Evolutionary conservation across 2,329 filamentous ascomycete genomes (phyloP), one percentile per base, ranked within the genome.

Genomic region (Dactylonectria macrodidyma): DNA sequence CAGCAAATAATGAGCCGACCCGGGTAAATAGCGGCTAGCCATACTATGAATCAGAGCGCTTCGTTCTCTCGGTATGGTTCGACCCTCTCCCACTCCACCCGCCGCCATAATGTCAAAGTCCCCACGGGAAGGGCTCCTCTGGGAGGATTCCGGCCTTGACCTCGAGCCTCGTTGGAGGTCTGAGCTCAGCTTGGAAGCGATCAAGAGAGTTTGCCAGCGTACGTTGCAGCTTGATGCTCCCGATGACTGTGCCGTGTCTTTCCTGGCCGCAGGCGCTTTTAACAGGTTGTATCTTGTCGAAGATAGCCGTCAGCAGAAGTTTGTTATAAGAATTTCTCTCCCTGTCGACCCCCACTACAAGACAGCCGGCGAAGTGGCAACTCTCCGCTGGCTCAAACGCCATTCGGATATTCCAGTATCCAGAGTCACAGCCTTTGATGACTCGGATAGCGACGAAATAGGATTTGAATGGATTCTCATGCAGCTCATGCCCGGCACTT

Each of bases 381-480:
- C 82, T 2, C 71, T 84, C 12, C 61, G 68, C 0, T 83, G 76
- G 71, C 63, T 84, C 14, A 64, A 67, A 5, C 59, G 71, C 5
- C 70, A 75, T 44, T 80, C 81, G 0, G 57, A 61, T 1, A 72
- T 83, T 1, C 82, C 79, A 0, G 75, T 82, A 3, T 76, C 82
- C 2, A 55, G 69, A 2, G 75, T 84, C 3, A 54, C 81, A 41
- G 78, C 71, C 2, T 83, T 76, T 62, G 77, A 81, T 30, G 73
- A 78, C 33, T 76, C 67, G 2, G 68, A 52, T 16, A 50, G 77
- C 2, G 84, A 82, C 36, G 71, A 78, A 24, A 74, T 84, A 33
- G 81, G 79, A 0, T 82, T 79, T 19, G 81, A 84, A 72, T 85
- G 81, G 81, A 83, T 83, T 10, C 58, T 83, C 12, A 81, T 83